Evolutionary conservation across 257 asterid genomes (phyloP).

Genomic region (Scutellaria galericulata): DNA sequence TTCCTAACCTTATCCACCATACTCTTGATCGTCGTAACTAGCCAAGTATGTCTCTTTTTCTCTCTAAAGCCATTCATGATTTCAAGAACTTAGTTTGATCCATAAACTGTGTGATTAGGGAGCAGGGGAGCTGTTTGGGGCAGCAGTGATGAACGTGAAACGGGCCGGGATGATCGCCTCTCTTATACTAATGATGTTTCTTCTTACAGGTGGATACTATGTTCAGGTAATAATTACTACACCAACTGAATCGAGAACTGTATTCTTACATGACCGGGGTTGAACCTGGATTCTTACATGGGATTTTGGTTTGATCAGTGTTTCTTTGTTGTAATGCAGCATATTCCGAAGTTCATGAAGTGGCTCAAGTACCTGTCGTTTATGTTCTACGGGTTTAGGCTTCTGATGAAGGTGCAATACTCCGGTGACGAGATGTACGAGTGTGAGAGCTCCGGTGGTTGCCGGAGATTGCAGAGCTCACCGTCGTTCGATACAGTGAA

Average conservation of each 20-base stretch:
- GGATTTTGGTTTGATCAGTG: too few relatives aligned
- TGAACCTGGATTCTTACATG: background rate
- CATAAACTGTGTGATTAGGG: conserved; percentile 54
- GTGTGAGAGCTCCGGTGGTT: conserved; percentile 71
- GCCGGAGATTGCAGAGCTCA: conserved; percentile 74
- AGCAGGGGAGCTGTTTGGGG: conserved; percentile 95
- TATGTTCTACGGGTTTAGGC: conserved; percentile 91
- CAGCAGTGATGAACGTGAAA: conserved; percentile 83
- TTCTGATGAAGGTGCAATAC: conserved; percentile 85
- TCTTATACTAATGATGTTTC: conserved; percentile 86
- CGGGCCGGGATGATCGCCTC: conserved; percentile 93
- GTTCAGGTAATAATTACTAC: conserved; percentile 63
- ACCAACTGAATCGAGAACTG: background rate
- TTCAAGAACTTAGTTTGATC: background rate
- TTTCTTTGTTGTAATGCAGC: conserved; percentile 47
- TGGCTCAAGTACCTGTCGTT: conserved; percentile 91
- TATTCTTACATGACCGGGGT: too few relatives aligned
- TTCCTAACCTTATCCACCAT: conserved; percentile 68
- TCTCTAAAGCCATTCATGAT: background rate
- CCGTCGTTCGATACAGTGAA: conserved; percentile 86
- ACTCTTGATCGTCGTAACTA: conserved; percentile 69
- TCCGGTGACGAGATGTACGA: conserved; percentile 73
- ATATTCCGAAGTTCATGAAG: conserved; percentile 80
- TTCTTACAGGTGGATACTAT: conserved; percentile 96
- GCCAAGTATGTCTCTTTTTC: conserved; percentile 58